Conservation (phyloP, 257 asterid species). For the Rhazya stricta region DNA sequence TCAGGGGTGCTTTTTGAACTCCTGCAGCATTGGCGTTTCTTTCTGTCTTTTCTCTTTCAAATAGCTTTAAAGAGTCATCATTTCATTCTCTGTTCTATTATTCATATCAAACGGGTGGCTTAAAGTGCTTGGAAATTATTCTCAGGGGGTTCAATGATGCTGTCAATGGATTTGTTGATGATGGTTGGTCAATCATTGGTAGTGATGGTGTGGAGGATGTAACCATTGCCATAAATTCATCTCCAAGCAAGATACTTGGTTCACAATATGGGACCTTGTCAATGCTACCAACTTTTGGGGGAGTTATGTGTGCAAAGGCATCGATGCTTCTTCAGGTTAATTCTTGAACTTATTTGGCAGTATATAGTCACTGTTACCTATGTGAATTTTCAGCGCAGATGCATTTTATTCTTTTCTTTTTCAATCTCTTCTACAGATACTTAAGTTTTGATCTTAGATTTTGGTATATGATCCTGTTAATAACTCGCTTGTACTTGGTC, state of each 20-base stretch:
- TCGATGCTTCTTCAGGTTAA: conserved; percentile 95
- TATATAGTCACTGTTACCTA: background rate
- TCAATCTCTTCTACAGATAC: background rate
- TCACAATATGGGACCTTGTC: conserved; percentile 59
- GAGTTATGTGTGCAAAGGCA: conserved; percentile 90
- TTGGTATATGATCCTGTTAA: background rate
- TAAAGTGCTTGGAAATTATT: background rate
- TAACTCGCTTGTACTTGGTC: conserved; percentile 1
- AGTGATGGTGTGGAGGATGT: conserved; percentile 88
- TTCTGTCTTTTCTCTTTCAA: background rate
- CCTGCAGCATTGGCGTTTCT: background rate
- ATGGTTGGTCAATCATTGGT: conserved; percentile 86
- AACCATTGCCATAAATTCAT: conserved; percentile 67
- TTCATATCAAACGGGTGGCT: background rate
- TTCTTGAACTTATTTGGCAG: background rate
- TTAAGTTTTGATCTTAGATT: background rate
- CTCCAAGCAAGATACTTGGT: conserved; percentile 76
- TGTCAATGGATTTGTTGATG: conserved; percentile 90
- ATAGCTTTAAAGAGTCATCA: background rate
- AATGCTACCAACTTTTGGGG: conserved; percentile 72
- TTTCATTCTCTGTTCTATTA: background rate
- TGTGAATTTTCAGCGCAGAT: background rate
- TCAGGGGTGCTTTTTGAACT: background rate
- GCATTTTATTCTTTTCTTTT: background rate
- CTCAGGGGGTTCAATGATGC: conserved; percentile 93